Percentiles rank a stretch among this genome's conserved stretches.
Evolutionary conservation across 208 protist species (phyloP).

Genomic region (Trichomonas vaginalis): DNA sequence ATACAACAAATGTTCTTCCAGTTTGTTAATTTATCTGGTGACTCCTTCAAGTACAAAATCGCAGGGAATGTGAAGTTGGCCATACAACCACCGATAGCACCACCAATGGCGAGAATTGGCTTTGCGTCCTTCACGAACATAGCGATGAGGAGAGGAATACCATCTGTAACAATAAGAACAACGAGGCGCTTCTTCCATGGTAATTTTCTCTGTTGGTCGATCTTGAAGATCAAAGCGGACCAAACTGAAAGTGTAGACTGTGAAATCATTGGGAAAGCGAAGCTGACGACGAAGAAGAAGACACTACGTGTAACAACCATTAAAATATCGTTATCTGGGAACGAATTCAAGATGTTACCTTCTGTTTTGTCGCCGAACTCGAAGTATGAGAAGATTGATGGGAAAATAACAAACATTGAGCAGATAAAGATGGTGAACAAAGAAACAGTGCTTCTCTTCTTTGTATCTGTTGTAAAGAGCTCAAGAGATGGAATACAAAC

Average conservation of each 20-base stretch:
- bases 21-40: neutral
- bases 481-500: neutral
- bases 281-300: neutral
- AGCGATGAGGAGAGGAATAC: neutral
- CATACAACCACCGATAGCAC: neutral
- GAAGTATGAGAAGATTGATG: neutral
- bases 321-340: neutral
- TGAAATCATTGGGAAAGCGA: neutral
- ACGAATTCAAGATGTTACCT: neutral
- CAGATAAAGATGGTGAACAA: neutral
- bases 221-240: neutral
- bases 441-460: neutral
- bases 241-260: neutral
- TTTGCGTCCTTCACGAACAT: neutral
- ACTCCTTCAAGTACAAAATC: neutral
- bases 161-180: neutral
- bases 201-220: neutral
- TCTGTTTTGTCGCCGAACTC: neutral
- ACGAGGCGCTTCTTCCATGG: neutral
- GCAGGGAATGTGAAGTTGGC: neutral
- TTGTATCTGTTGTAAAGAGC: neutral
- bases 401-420: neutral
- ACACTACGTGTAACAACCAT: neutral
- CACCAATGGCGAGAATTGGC: neutral
- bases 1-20: neutral